Conservation (phyloP, 208 protist species). For the Leishmania guyanensis region DNA sequence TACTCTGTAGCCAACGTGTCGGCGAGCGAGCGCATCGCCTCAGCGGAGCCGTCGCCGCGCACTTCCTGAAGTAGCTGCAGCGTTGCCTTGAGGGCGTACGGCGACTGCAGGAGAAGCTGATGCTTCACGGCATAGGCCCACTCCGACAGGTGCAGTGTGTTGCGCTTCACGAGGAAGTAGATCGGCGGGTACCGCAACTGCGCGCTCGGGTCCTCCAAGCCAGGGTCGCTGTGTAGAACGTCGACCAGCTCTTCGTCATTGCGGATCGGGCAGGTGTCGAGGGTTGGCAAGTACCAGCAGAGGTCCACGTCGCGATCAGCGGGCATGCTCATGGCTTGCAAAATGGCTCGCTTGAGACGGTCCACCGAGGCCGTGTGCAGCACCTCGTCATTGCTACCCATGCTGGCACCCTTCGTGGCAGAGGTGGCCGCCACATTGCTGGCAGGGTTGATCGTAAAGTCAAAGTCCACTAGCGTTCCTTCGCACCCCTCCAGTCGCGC, state of each 20-base stretch:
- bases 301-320: conserved; percentile 66
- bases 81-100: conserved; percentile 80
- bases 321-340: conserved; percentile 61
- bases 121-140: conserved; percentile 92
- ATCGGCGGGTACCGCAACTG: conserved; percentile 81
- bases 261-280: conserved; percentile 80
- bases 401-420: background rate
- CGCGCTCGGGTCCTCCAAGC: conserved; percentile 71
- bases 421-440: conserved; percentile 14
- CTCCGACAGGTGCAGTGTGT: conserved; percentile 80
- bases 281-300: conserved; percentile 87
- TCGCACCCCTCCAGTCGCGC: conserved; percentile 87
- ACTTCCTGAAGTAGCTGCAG: conserved; percentile 78
- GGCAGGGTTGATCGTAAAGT: conserved; percentile 66
- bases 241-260: conserved; percentile 78
- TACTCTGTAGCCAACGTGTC: conserved; percentile 80
- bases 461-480: conserved; percentile 82
- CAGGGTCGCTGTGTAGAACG: conserved; percentile 82
- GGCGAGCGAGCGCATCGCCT: conserved; percentile 60
- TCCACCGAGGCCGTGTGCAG: conserved; percentile 32
- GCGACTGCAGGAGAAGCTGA: conserved; percentile 86
- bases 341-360: conserved; percentile 45
- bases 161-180: conserved; percentile 87
- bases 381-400: background rate
- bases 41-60: conserved; percentile 76